Conservation (phyloP, 2,329 filamentous ascomycete species). For the Fusarium humuli region DNA sequence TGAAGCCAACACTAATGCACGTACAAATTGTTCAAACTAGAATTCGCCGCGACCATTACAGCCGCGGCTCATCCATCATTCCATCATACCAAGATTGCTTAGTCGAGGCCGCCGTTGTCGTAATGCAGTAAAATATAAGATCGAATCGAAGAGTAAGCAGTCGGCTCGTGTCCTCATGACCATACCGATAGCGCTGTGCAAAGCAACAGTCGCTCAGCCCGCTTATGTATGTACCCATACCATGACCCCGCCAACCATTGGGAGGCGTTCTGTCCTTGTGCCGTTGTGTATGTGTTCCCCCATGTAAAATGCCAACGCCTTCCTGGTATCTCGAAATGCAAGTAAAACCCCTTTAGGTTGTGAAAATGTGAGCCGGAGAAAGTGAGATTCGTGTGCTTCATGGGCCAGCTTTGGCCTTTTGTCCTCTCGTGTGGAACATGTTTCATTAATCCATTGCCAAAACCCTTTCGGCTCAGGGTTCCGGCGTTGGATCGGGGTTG, state of each 20-base stretch:
- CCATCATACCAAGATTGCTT: conserved; percentile 3
- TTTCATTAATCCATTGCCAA: conserved; percentile 27
- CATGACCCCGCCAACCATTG: conserved; percentile 26
- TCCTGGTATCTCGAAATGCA: conserved; percentile 56
- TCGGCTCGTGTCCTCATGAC: conserved; percentile 36
- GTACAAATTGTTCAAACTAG: conserved; percentile 13
- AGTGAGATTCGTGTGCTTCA: conserved; percentile 50
- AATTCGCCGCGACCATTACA: not conserved
- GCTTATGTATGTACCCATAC: conserved; percentile 39
- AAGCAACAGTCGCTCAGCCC: conserved; percentile 23
- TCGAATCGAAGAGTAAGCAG: conserved; percentile 39
- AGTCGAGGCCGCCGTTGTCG: conserved; percentile 30
- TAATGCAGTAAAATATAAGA: conserved; percentile 34
- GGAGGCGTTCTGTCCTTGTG: conserved; percentile 29
- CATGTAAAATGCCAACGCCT: conserved; percentile 51
- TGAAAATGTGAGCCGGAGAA: conserved; percentile 42
- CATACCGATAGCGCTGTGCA: conserved; percentile 36
- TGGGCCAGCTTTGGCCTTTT: conserved; percentile 44
- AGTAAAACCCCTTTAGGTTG: conserved; percentile 41
- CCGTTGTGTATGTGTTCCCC: conserved; percentile 39
- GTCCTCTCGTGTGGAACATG: conserved; percentile 32
- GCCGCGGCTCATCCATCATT: not conserved
- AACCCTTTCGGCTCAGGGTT: conserved; percentile 12
- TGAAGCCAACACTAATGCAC: conserved; percentile 14
- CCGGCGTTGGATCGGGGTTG: conserved; percentile 66